phyloP scores from a whole-genome alignment of 805 yeast genomes.

The Kregervanrija delftensis region DNA sequence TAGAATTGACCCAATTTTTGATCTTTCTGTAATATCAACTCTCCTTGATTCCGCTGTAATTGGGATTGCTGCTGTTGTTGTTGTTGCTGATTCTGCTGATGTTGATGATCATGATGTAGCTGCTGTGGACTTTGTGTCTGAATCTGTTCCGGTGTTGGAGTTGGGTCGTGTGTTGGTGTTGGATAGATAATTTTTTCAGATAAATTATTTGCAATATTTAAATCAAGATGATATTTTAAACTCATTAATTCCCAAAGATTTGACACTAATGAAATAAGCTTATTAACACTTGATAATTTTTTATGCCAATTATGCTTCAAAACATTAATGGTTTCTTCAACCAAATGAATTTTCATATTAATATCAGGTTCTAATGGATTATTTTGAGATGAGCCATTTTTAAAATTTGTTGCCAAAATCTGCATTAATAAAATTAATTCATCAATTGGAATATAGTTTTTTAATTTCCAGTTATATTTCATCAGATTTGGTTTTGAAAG shows the following conservation, averaged over 20 bases:
- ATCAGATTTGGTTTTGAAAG: conserved; percentile 32
- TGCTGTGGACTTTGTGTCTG: too few relatives aligned
- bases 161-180: conserved; percentile 3
- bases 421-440: conserved; percentile 47
- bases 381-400: conserved; percentile 23
- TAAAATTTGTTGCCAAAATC: conserved; percentile 46
- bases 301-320: conserved; percentile 18
- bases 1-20: too few relatives aligned
- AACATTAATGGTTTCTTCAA: conserved; percentile 16
- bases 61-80: too few relatives aligned
- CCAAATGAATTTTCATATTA: conserved; percentile 24
- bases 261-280: conserved; percentile 15
- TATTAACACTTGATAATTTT: conserved; percentile 19
- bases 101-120: too few relatives aligned
- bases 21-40: too few relatives aligned
- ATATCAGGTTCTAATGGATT: conserved; percentile 18
- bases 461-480: conserved; percentile 52
- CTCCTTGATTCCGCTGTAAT: too few relatives aligned
- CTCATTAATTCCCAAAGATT: conserved; percentile 21
- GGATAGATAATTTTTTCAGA: conserved; percentile 8
- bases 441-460: conserved; percentile 55
- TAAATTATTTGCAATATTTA: conserved; percentile 4
- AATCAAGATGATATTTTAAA: conserved; percentile 12
- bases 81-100: too few relatives aligned
- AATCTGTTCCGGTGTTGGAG: too few relatives aligned